A percentile compares a stretch with the other conserved stretches of the same genome.
phyloP scores from a whole-genome alignment of 1,284 basidiomycete species.

The Boletus holoroseus region DNA sequence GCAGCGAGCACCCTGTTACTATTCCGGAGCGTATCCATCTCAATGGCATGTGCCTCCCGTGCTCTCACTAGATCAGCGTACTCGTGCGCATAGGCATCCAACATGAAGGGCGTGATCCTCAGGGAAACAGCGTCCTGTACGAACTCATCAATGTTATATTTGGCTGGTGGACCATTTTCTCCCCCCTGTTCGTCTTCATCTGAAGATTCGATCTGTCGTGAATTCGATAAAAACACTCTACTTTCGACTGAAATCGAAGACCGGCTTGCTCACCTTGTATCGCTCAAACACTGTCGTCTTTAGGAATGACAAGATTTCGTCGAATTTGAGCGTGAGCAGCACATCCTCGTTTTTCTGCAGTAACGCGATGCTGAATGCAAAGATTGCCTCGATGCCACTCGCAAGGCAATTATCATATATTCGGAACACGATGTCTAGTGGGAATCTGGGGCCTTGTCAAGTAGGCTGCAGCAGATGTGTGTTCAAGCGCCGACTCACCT shows the following conservation, averaged over 20 bases:
- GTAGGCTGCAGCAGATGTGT: not conserved
- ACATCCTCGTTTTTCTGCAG: constrained; percentile 84
- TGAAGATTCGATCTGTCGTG: constrained; percentile 25
- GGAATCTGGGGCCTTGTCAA: constrained; percentile 61
- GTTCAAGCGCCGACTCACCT: constrained; percentile 46
- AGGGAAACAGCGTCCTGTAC: constrained; percentile 80
- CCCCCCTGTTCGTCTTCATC: constrained; percentile 24
- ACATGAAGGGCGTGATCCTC: constrained; percentile 86
- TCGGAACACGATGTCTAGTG: constrained; percentile 88
- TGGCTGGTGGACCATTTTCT: constrained; percentile 26
- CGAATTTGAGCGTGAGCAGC: constrained; percentile 78
- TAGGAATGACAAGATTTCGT: constrained; percentile 78
- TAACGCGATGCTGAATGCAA: constrained; percentile 88
- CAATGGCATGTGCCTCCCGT: constrained; percentile 73
- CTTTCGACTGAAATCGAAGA: not conserved
- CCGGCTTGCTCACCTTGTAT: constrained; percentile 52
- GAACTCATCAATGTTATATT: constrained; percentile 74
- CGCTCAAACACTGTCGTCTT: constrained; percentile 79
- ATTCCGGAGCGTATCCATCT: constrained; percentile 76
- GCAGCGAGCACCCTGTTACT: constrained; percentile 71
- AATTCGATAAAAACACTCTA: not conserved
- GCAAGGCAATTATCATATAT: constrained; percentile 95
- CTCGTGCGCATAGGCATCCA: constrained; percentile 83
- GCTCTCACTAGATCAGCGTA: constrained; percentile 68
- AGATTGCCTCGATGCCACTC: constrained; percentile 94